These are phyloP conservation scores for Penicillium sp. DNA, from an alignment of 2,329 filamentous ascomycete species.

Conservation along the genomic window DNA sequence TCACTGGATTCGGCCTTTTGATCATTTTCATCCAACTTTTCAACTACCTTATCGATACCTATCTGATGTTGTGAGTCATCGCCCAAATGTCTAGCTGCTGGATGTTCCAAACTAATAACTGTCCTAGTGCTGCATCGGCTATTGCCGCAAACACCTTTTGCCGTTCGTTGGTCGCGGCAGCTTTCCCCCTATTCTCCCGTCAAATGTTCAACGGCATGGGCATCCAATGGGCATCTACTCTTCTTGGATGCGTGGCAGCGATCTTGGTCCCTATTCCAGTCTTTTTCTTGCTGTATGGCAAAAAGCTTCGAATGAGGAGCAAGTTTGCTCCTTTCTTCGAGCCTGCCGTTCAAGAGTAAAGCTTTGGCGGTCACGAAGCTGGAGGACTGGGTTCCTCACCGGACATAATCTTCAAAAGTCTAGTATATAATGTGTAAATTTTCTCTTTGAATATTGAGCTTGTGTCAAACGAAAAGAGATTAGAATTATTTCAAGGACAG, in stretches of 20 bases:
- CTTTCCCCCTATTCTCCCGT: slow-evolving; percentile 51
- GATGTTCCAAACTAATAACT: slow-evolving; percentile 9
- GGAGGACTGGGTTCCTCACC: slow-evolving; percentile 2
- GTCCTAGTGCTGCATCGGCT: slow-evolving; percentile 44
- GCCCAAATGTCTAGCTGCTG: too few species aligned
- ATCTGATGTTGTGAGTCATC: slow-evolving; percentile 51
- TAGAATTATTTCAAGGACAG: too few species aligned
- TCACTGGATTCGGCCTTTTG: slow-evolving; percentile 54
- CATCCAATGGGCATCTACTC: slow-evolving; percentile 33
- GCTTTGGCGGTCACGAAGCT: slow-evolving; percentile 23
- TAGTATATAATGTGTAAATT: too few species aligned
- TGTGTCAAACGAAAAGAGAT: too few species aligned
- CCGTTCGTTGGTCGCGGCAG: slow-evolving; percentile 46
- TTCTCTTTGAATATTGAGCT: too few species aligned
- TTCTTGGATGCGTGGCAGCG: slow-evolving; percentile 35
- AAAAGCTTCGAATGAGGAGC: slow-evolving; percentile 19
- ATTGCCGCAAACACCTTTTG: slow-evolving; percentile 54
- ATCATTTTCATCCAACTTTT: slow-evolving; percentile 53
- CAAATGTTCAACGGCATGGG: slow-evolving; percentile 48
- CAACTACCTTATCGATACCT: slow-evolving; percentile 56
- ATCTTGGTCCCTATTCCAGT: slow-evolving; percentile 38
- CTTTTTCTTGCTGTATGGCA: slow-evolving; percentile 33
- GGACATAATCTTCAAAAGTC: background rate
- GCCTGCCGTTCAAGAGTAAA: slow-evolving; percentile 44
- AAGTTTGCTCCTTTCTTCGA: slow-evolving; percentile 38